phyloP scores from a whole-genome alignment of 768 basidiomycete species.

The Xerocomellus chrysenteron region DNA sequence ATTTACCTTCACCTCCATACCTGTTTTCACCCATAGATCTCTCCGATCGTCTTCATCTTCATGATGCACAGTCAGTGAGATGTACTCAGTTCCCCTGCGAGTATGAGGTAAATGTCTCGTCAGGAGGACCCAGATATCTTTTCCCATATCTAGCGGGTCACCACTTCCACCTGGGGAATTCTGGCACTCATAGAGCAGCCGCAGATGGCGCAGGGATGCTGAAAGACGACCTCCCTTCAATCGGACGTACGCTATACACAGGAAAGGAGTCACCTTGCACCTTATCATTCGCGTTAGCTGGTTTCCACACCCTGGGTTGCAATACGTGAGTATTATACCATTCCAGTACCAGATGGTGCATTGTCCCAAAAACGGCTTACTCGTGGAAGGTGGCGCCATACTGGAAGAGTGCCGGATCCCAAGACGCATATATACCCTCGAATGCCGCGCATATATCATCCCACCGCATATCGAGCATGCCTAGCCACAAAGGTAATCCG shows the following conservation, averaged over 20 bases:
- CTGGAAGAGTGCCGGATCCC: slow-evolving; percentile 71
- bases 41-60: slow-evolving; percentile 43
- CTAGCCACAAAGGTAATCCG: slow-evolving; percentile 26
- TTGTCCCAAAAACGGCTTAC: slow-evolving; percentile 38
- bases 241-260: background rate
- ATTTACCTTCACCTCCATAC: slow-evolving; percentile 41
- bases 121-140: slow-evolving; percentile 79
- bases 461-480: slow-evolving; percentile 68
- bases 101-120: slow-evolving; percentile 71
- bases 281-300: slow-evolving; percentile 38
- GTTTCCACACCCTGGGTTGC: slow-evolving; percentile 40
- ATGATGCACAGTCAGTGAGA: slow-evolving; percentile 48
- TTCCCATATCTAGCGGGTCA: slow-evolving; percentile 10
- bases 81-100: slow-evolving; percentile 61
- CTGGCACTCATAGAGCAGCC: slow-evolving; percentile 36
- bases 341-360: background rate
- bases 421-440: slow-evolving; percentile 81
- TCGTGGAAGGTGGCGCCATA: slow-evolving; percentile 60
- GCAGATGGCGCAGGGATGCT: slow-evolving; percentile 43
- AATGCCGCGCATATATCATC: slow-evolving; percentile 71
- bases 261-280: slow-evolving; percentile 35
- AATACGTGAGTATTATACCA: background rate
- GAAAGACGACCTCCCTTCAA: background rate
- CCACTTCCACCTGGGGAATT: background rate
- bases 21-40: slow-evolving; percentile 23